Evolutionary conservation across 2,329 filamentous ascomycete genomes (phyloP), one percentile per base, ranked within the genome.

Genomic region (Claviceps maximensis): DNA sequence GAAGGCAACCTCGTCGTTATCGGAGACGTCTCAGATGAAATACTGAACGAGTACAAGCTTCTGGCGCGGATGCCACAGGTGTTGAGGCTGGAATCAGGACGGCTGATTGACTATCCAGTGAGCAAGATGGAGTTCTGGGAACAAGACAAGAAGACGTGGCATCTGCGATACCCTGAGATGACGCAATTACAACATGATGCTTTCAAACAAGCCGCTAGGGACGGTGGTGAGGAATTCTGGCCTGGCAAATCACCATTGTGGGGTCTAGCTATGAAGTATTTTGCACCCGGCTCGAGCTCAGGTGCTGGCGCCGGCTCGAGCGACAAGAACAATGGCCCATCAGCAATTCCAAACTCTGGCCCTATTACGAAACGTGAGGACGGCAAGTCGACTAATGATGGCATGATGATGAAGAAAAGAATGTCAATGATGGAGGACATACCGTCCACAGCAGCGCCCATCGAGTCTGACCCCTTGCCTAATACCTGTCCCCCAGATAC

Each of bases 91-190:
- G 69, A 72, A 31, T 79, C 77, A 0, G 72, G 71, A n/a, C 74
- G 80, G 25, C 76, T 78, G 57, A 78, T 83, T 42, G 78, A 83
- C 58, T 68, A 71, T 21, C 75, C 77, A 4, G 73, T 81, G 13
- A 70, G 73, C 58, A 82, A 83, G 57, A 71, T 69, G 7, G 71
- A 71, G 1, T 84, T 77, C 59, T 84, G 81, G 81, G 73, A 75
- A 47, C 69, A 71, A 46, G 74, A 83, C 58, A 69, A 69, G 53
- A 68, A 62, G 21, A 82, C 77, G 1, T 82, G 79, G 73, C 81
- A 84, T 57, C 69, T 82, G 4, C 63, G 77, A 50, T 84, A 84
- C 58, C 81, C 81, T 0, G 76, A 80, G 56, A 83, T 84, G 78
- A 82, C 76, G 0, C 74, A 78, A 53, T 68, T 79, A 7, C 79